Evolutionary conservation across 257 asterid genomes (phyloP).

Genomic region (Buddleja alternifolia): DNA sequence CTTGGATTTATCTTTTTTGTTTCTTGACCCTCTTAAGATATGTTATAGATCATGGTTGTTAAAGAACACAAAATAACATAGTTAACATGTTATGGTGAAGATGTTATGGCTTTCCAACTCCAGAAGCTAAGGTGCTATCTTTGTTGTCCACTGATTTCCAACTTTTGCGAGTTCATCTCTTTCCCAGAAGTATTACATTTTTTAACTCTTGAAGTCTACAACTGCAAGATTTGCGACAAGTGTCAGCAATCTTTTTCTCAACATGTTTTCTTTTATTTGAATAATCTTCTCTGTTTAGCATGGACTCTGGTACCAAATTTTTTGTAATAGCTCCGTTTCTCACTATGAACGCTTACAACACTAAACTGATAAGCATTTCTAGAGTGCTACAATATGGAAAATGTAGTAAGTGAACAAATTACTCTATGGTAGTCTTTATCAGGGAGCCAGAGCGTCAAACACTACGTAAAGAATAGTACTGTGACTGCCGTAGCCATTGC

Average conservation of each 20-base stretch:
- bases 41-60: slow-evolving; percentile 6
- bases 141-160: background rate
- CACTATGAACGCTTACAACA: background rate
- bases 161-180: slow-evolving; percentile 1
- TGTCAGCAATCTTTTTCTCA: background rate
- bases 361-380: background rate
- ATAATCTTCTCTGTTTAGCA: background rate
- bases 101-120: slow-evolving; percentile 11
- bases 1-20: slow-evolving; percentile 8
- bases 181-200: background rate
- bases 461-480: background rate
- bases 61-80: background rate
- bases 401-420: background rate
- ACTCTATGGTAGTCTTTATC: background rate
- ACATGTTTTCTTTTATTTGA: background rate
- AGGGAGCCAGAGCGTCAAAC: background rate
- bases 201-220: slow-evolving; percentile 7
- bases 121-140: background rate
- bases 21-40: slow-evolving; percentile 12
- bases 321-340: background rate
- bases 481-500: background rate
- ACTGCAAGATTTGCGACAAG: background rate
- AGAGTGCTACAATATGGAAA: background rate
- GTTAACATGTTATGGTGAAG: slow-evolving; percentile 26
- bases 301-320: background rate